These are phyloP conservation scores for Lodderomyces pseudojiufengensis DNA, from an alignment of 1,139 yeast genomes.

Conservation along the genomic window DNA sequence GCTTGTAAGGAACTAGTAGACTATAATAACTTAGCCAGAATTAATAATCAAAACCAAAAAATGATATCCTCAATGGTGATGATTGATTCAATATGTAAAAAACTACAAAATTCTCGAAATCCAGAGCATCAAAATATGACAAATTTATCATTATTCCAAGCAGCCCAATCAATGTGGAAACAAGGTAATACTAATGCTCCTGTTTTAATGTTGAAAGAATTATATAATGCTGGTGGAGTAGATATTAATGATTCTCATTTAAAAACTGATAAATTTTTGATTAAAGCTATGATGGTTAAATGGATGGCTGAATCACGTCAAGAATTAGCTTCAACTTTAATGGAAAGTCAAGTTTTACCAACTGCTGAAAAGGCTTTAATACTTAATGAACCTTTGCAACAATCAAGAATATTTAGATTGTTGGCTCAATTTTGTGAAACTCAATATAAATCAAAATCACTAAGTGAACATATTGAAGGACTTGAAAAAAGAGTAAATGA, in stretches of 20 bases:
- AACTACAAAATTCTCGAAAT: conserved; percentile 11
- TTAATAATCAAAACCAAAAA: conserved; percentile 38
- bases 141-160: conserved; percentile 39
- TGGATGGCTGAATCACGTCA: conserved; percentile 74
- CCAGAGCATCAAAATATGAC: conserved; percentile 13
- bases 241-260: conserved; percentile 19
- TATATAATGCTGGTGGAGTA: conserved; percentile 16
- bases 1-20: conserved; percentile 38
- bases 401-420: conserved; percentile 49
- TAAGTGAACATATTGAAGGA: conserved; percentile 43
- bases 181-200: conserved; percentile 54
- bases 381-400: conserved; percentile 17
- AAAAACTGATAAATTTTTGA: conserved; percentile 22
- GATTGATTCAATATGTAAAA: conserved; percentile 35
- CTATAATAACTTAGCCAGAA: conserved; percentile 39
- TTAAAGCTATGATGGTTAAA: conserved; percentile 54
- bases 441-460: conserved; percentile 48
- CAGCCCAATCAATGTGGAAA: conserved; percentile 59
- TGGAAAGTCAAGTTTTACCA: conserved; percentile 53
- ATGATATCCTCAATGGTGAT: conserved; percentile 48
- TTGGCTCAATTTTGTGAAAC: conserved; percentile 76
- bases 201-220: conserved; percentile 43
- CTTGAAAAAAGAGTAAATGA: conserved; percentile 34
- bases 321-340: conserved; percentile 57
- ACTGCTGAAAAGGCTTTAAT: conserved; percentile 23